Evolutionary conservation across 78 protist species (phyloP).

Genomic region (Emiliania huxleyi): DNA sequence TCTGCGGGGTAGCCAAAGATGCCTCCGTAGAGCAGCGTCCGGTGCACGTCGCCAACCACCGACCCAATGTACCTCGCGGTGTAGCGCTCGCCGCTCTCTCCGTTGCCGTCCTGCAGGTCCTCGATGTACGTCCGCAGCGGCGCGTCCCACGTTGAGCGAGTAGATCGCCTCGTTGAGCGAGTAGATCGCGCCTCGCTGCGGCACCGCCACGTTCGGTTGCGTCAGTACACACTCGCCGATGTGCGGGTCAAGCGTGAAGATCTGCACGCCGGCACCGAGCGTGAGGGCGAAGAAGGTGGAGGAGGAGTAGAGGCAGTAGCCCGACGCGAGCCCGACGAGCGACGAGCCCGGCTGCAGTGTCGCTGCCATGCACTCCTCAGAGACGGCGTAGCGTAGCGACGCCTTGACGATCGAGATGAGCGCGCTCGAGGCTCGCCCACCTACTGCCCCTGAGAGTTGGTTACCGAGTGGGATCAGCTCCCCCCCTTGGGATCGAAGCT

Average conservation of each 20-base stretch:
- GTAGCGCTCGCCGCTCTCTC: background rate
- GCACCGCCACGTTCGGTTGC: conserved; percentile 52
- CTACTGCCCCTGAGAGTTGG: no score
- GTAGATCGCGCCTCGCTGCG: conserved; percentile 68
- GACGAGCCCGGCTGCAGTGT: conserved; percentile 16
- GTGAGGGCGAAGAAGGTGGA: conserved; percentile 67
- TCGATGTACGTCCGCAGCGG: conserved; percentile 1
- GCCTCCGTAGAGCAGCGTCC: conserved; percentile 95
- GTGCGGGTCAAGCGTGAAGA: conserved; percentile 62
- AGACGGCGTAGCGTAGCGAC: no score
- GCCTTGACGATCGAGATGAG: no score
- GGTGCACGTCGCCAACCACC: conserved; percentile 95
- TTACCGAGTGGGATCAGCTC: no score
- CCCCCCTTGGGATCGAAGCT: no score
- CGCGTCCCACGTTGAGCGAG: conserved; percentile 62
- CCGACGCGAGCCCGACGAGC: conserved; percentile 35
- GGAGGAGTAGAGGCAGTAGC: conserved; percentile 77
- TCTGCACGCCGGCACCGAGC: conserved; percentile 37
- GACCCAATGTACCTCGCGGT: conserved; percentile 85
- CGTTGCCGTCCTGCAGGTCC: conserved; percentile 17
- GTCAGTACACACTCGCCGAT: conserved; percentile 84
- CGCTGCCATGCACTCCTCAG: background rate
- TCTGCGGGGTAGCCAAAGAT: conserved; percentile 90
- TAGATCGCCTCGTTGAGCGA: conserved; percentile 92
- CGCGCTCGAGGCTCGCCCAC: no score